Conservation (phyloP, 1,139 yeast species). For the Debaryomyces singareniensis region DNA sequence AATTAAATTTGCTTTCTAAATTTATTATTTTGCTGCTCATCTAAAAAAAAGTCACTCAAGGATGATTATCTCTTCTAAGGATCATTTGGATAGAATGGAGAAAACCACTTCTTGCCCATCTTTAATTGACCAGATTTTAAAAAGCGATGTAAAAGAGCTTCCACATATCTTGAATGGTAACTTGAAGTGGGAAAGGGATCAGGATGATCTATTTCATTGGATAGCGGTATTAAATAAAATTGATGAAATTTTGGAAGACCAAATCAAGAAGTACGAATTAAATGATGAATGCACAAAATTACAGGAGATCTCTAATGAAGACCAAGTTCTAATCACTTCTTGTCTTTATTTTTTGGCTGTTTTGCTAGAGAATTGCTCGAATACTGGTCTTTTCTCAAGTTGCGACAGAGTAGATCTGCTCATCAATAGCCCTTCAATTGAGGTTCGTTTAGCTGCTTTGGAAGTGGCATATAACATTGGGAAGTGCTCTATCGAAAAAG, state of each 20-base stretch:
- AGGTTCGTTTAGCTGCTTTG: conserved; percentile 56
- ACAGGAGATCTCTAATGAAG: conserved; percentile 37
- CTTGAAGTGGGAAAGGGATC: conserved; percentile 55
- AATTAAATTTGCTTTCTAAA: too few relatives aligned
- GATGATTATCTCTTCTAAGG: conserved; percentile 30
- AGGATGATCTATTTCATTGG: conserved; percentile 76
- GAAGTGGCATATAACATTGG: conserved; percentile 58
- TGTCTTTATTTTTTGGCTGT: conserved; percentile 58
- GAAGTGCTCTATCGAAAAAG: conserved; percentile 46
- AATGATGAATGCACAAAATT: conserved; percentile 42
- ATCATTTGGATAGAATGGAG: conserved; percentile 26
- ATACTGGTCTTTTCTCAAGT: conserved; percentile 63
- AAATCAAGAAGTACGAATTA: conserved; percentile 51
- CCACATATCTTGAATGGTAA: conserved; percentile 22
- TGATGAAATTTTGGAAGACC: conserved; percentile 56
- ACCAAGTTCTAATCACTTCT: conserved; percentile 40
- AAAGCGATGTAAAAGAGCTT: conserved; percentile 25
- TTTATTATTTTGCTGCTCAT: too few relatives aligned
- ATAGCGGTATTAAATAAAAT: conserved; percentile 67
- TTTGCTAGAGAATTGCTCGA: conserved; percentile 64
- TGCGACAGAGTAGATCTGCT: conserved; percentile 56
- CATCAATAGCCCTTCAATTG: conserved; percentile 54
- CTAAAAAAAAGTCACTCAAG: too few relatives aligned
- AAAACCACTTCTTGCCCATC: conserved; percentile 29
- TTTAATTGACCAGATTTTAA: conserved; percentile 29